Percentiles rank a stretch among this genome's conserved stretches.
Conservation (phyloP, 2,329 filamentous ascomycete genomes). For the Penicillium griseofulvum region DNA sequence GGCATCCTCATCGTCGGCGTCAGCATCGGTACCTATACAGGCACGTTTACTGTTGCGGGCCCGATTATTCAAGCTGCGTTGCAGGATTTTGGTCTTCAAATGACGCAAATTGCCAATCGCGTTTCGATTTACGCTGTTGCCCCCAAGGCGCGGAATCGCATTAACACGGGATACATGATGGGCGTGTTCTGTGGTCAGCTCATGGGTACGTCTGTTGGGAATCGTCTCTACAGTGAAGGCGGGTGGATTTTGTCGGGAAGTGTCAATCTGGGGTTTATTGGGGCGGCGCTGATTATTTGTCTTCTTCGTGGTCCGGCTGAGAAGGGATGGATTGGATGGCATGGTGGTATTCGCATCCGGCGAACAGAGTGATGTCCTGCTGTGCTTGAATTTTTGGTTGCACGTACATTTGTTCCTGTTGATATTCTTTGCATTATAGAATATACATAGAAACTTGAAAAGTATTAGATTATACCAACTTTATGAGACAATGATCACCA, state of each 20-base stretch:
- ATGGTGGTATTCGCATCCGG: conserved; percentile 54
- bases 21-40: conserved; percentile 66
- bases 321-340: conserved; percentile 60
- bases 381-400: neutral
- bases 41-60: conserved; percentile 64
- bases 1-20: conserved; percentile 60
- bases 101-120: conserved; percentile 66
- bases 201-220: conserved; percentile 63
- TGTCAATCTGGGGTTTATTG: conserved; percentile 56
- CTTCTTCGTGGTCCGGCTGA: conserved; percentile 56
- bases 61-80: conserved; percentile 70
- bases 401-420: neutral
- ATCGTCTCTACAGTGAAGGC: conserved; percentile 53
- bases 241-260: conserved; percentile 60
- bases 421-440: neutral
- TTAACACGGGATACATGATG: conserved; percentile 83
- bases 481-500: neutral
- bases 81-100: conserved; percentile 71
- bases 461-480: neutral
- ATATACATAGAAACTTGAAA: neutral
- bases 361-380: neutral
- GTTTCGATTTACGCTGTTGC: conserved; percentile 68
- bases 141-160: conserved; percentile 67
- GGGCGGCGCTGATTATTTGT: conserved; percentile 48
- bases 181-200: conserved; percentile 72